Percentiles rank a stretch among this genome's conserved stretches.
phyloP scores from a whole-genome alignment of 2,329 filamentous ascomycete genomes.

The Thielaviopsis ethacetica region DNA sequence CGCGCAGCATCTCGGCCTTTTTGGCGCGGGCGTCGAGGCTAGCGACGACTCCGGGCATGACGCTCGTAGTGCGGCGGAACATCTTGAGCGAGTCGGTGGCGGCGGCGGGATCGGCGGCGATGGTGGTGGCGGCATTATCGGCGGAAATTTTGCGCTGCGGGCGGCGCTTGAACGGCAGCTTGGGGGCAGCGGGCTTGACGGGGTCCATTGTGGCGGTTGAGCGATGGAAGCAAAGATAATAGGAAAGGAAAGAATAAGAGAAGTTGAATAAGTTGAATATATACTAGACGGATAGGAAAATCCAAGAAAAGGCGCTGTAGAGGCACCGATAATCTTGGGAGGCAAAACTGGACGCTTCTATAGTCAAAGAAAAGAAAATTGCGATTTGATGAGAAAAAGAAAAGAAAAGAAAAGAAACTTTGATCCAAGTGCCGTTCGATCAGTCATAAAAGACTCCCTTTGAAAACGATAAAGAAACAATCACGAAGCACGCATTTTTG shows the following conservation, averaged over 20 bases:
- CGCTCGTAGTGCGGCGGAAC: constrained; percentile 34
- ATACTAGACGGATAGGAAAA: too few relatives aligned
- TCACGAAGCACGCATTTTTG: background rate
- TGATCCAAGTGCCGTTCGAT: background rate
- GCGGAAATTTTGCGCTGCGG: constrained; percentile 6
- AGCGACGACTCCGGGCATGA: constrained; percentile 29
- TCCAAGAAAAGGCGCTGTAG: too few relatives aligned
- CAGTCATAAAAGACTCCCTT: too few relatives aligned
- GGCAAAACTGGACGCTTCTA: too few relatives aligned
- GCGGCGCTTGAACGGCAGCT: constrained; percentile 30
- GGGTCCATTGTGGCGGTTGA: background rate
- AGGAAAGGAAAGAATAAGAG: background rate
- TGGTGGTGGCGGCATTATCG: background rate
- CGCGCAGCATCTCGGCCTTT: constrained; percentile 7
- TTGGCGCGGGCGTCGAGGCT: constrained; percentile 20
- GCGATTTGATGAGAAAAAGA: background rate
- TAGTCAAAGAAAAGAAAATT: background rate
- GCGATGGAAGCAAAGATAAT: background rate
- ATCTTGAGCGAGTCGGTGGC: constrained; percentile 23
- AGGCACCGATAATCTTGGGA: too few relatives aligned
- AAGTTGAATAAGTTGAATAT: too few relatives aligned
- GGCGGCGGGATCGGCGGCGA: background rate
- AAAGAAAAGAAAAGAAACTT: background rate
- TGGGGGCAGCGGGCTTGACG: constrained; percentile 14
- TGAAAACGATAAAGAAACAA: background rate